Evolutionary conservation across 1,284 basidiomycete species (phyloP), one percentile per base, ranked within the genome.

Genomic region (Meira miltonrushii): DNA sequence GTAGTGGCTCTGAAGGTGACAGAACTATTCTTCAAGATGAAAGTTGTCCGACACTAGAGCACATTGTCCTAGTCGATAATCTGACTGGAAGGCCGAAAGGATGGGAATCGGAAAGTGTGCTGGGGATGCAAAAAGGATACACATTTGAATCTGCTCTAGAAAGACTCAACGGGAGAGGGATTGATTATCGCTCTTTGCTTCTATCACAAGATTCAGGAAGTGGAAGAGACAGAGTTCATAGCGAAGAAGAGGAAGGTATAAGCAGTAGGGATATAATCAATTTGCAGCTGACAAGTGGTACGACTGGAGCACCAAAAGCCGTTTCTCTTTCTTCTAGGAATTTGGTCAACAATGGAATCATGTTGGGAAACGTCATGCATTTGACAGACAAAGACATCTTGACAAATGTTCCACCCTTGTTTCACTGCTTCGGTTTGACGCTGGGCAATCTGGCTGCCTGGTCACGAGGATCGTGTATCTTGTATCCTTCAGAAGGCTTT

Each of bases 201-300:
- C 17, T 56, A 54, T 11, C 41, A 61, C n/a, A 88, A 64, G 78
- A 84, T 10, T 68, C 87, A 19, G 77, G 86, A 2, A 88, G 86
- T 86, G 73, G 82, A 58, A 83, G 85, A 68, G 82, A 82, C 57
- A 74, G 79, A 0, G 8, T 33, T 8, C 28, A 33, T 33, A 33
- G 28, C 28, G 68, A 60, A 10, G 81, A 85, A 44, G 78, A 79
- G 54, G 79, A 82, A 25, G 47, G 63, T 1, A 57, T 71, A 58
- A 57, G 81, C 12, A 83, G 84, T 44, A 84, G 88, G 58, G 88
- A 90, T 41, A 81, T 90, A 1, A 85, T 89, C 56, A 91, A 90
- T 70, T 68, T 91, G 60, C 89, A 90, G 72, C 89, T 89, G 68
- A 90, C 88, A 58, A 89, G 88, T 67, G 88, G 88, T 13, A 90